Evolutionary conservation across 1,139 yeast genomes (phyloP).

Genomic region (Hemisphaericaspora xylofermentans): DNA sequence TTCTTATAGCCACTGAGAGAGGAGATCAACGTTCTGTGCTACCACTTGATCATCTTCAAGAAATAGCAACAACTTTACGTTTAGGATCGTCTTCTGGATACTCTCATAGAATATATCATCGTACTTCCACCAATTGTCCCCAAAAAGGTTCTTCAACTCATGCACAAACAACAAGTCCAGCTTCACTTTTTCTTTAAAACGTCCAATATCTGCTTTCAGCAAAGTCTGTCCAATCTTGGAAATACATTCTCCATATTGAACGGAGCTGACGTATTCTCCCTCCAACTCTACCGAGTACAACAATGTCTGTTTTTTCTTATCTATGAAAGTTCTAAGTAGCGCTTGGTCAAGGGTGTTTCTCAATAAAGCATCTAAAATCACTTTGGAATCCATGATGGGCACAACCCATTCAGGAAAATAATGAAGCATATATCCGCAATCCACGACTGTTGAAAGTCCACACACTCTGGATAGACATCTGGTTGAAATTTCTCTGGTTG

Average conservation of each 20-base stretch:
- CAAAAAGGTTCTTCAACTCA: conserved; percentile 1
- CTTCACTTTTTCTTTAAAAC: conserved; percentile 5
- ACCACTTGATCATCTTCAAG: too few relatives aligned
- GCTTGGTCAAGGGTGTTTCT: conserved; percentile 10
- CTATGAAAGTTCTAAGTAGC: neutral
- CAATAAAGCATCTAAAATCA: conserved; percentile 3
- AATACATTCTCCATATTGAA: conserved; percentile 9
- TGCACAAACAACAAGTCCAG: conserved; percentile 7
- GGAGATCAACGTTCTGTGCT: too few relatives aligned
- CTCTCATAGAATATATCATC: conserved; percentile 3
- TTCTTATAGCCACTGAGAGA: too few relatives aligned
- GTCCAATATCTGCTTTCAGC: neutral
- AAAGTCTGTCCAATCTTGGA: conserved; percentile 3
- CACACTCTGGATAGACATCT: conserved; percentile 26
- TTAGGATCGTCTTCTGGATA: neutral
- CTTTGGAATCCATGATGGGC: conserved; percentile 5
- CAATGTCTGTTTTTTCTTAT: neutral
- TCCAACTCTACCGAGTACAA: conserved; percentile 34
- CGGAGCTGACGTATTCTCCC: conserved; percentile 29
- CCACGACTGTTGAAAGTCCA: conserved; percentile 13
- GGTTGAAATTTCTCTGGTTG: conserved; percentile 42
- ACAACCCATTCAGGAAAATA: conserved; percentile 8
- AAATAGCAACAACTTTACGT: too few relatives aligned
- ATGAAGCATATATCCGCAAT: conserved; percentile 7
- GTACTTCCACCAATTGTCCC: conserved; percentile 1